Evolutionary conservation across 1,139 yeast genomes (phyloP), one percentile per base, ranked within the genome.

Genomic region (Lodderomyces pseudojiufengensis): DNA sequence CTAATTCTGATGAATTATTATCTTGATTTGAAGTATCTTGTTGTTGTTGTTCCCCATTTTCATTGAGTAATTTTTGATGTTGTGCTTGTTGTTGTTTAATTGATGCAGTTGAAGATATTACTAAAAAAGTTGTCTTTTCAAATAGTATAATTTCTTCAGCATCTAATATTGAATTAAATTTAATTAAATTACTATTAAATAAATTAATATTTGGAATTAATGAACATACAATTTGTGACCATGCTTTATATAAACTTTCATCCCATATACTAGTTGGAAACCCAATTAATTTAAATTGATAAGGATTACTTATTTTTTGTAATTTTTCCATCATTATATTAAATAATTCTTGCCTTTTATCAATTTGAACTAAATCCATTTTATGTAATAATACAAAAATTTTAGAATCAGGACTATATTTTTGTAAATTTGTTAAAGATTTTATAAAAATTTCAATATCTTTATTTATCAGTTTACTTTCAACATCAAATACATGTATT

Each of bases 201-300:
- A 79, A 62, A 34, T 78, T 74, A 78, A 92, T 90, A 55, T 94
- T 92, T 8, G 98, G 97, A 42, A 92, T 90, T 48, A 92, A 70
- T 2, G 97, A 84, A 54, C 97, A 88, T 25, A 92, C 97, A 43
- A 92, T 92, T 38, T 83, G 85, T 3, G 96, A 85, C 99, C 99
- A 92, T 0, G 98, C 98, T 58, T 84, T 86, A 60, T 90, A 92
- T 44, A 92, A 70, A 52, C 95, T 81, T 59, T 92, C 98, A 60
- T 92, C 97, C 98, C 98, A 92, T 41, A 92, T 92, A 3, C 96
- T 85, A 0, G 98, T 92, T 5, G 97, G 92, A 55, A 88, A 90
- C 7, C 97, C 97, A n/a, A 77, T 76, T 30, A 88, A 66, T 39
- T 78, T 70, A 61, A 87, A 88, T 31, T 85, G 87, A 58, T 72